Conservation (phyloP, 2,329 filamentous ascomycete species). For the Clarireedia paspali region DNA sequence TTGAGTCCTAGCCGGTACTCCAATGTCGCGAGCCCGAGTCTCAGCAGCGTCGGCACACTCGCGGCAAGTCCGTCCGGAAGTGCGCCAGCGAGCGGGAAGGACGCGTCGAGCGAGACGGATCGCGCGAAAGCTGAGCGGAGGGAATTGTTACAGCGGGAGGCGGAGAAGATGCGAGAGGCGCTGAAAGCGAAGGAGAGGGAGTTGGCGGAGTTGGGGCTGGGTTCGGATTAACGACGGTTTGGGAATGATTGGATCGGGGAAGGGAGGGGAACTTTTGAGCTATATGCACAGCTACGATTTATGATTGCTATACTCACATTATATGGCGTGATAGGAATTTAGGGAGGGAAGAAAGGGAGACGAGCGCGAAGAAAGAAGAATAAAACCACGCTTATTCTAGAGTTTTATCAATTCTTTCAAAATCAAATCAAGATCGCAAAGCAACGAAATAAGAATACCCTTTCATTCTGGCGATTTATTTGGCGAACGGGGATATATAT, state of each 20-base stretch:
- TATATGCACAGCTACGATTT: neutral
- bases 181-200: constrained; percentile 28
- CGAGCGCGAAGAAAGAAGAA: too few relatives aligned
- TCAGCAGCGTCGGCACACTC: constrained; percentile 9
- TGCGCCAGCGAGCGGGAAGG: constrained; percentile 25
- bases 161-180: constrained; percentile 57
- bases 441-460: too few relatives aligned
- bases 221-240: neutral
- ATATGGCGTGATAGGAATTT: too few relatives aligned
- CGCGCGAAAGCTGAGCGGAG: constrained; percentile 53
- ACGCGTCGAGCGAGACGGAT: constrained; percentile 38
- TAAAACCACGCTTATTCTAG: too few relatives aligned
- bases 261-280: too few relatives aligned
- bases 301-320: neutral
- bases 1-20: constrained; percentile 15
- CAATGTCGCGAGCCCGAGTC: constrained; percentile 10
- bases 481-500: too few relatives aligned
- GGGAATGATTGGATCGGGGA: too few relatives aligned
- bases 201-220: constrained; percentile 22
- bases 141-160: constrained; percentile 61
- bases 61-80: constrained; percentile 29
- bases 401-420: too few relatives aligned
- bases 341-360: too few relatives aligned
- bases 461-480: too few relatives aligned
- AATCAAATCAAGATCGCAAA: too few relatives aligned